Conservation (phyloP, 306 rosid genomes). For the Rosa lucieae region DNA sequence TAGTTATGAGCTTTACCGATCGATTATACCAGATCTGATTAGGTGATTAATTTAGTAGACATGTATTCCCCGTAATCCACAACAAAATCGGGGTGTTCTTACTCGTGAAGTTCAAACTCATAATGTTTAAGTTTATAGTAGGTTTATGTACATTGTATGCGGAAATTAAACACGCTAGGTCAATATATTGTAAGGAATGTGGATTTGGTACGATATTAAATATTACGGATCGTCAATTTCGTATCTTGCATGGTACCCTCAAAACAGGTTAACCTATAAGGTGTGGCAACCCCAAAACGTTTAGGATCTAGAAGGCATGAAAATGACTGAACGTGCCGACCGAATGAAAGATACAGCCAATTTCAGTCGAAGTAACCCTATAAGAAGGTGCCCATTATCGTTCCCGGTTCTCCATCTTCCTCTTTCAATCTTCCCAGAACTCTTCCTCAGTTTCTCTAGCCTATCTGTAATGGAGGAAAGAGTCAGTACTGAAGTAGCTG, state of each 20-base stretch:
- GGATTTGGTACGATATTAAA: background rate
- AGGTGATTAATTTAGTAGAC: background rate
- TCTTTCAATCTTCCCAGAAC: background rate
- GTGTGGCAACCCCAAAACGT: no score
- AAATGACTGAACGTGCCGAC: conserved; percentile 1
- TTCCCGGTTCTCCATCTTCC: background rate
- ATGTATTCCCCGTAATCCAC: background rate
- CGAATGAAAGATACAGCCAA: background rate
- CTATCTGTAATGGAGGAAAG: conserved; percentile 14
- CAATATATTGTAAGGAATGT: background rate
- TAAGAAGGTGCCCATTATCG: background rate
- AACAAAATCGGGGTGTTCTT: background rate
- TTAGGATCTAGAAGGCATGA: background rate
- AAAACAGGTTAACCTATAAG: background rate
- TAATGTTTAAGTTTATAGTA: background rate
- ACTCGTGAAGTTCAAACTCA: background rate
- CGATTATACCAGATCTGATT: background rate
- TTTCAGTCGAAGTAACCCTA: background rate
- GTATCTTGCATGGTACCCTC: background rate
- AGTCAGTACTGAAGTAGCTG: conserved; percentile 49
- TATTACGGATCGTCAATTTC: background rate
- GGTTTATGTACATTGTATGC: background rate
- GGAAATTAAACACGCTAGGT: no score
- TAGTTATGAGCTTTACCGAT: background rate
- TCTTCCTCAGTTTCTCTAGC: background rate